These are phyloP conservation scores for Suhomyces sp. DNA, from an alignment of 805 yeast species.

Conservation along the genomic window DNA sequence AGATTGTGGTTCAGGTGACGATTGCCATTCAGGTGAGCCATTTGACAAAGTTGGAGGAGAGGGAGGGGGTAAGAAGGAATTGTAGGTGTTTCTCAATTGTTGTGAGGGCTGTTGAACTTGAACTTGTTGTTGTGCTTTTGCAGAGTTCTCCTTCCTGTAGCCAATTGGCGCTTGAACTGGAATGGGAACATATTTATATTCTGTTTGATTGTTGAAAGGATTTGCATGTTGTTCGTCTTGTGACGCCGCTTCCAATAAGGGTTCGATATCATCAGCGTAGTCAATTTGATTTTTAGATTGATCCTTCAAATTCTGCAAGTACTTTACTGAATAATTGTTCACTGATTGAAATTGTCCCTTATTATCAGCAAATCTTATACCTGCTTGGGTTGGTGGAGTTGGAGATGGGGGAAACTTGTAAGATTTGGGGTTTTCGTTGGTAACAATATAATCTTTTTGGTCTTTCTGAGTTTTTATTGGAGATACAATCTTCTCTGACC, in stretches of 20 bases:
- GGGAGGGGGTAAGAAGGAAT: conserved; percentile 39
- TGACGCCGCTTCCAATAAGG: conserved; percentile 18
- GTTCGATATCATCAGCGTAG: conserved; percentile 39
- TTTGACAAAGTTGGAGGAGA: conserved; percentile 31
- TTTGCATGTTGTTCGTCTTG: not conserved
- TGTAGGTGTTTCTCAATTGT: conserved; percentile 15
- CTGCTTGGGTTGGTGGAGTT: conserved; percentile 1
- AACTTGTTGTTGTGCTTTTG: conserved; percentile 8
- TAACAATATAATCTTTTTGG: conserved; percentile 45
- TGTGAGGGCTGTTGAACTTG: conserved; percentile 6
- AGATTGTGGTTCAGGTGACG: conserved; percentile 36
- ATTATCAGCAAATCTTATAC: not conserved
- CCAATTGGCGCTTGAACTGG: conserved; percentile 39
- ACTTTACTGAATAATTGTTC: conserved; percentile 42
- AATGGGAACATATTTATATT: conserved; percentile 35
- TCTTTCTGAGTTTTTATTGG: too few relatives aligned
- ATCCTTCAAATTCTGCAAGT: conserved; percentile 33
- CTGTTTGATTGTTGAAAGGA: conserved; percentile 1
- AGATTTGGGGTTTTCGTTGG: conserved; percentile 45
- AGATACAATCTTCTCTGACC: too few relatives aligned
- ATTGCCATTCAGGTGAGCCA: conserved; percentile 38
- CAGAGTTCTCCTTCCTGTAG: conserved; percentile 10
- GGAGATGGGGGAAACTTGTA: conserved; percentile 56
- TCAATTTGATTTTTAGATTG: conserved; percentile 10
- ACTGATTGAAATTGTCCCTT: conserved; percentile 10